Percentiles rank a stretch among this genome's conserved stretches.
These are phyloP conservation scores for Cryptococcus floricola DNA, from an alignment of 1,284 basidiomycete species.

Conservation along the genomic window DNA sequence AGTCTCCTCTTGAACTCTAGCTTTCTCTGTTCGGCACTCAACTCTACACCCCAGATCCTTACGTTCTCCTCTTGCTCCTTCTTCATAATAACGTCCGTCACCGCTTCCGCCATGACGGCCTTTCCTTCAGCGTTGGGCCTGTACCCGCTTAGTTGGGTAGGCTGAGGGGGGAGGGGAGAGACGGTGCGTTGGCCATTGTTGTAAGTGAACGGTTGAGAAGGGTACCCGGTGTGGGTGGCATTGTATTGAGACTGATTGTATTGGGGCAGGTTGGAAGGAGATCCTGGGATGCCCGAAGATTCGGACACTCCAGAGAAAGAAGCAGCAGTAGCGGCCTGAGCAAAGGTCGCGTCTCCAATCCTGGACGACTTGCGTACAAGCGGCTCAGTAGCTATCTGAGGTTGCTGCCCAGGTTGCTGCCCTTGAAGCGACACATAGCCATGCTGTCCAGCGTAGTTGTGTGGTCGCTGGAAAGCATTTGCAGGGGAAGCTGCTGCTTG, in stretches of 20 bases:
- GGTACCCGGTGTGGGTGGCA: neutral
- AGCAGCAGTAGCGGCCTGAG: conserved; percentile 8
- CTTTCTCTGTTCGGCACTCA: conserved; percentile 13
- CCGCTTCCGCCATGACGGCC: conserved; percentile 7
- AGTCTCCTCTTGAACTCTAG: conserved; percentile 13
- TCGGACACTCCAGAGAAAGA: neutral
- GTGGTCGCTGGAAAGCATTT: neutral
- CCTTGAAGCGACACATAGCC: neutral
- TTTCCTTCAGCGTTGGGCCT: conserved; percentile 1
- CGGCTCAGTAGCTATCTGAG: neutral
- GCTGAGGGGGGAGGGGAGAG: neutral
- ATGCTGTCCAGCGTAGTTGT: neutral
- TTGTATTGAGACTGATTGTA: neutral
- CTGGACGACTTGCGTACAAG: neutral
- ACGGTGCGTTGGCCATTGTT: neutral
- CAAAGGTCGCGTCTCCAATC: conserved; percentile 22
- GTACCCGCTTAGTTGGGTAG: neutral
- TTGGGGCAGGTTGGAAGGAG: neutral
- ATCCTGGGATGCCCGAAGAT: neutral
- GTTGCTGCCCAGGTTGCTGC: conserved; percentile 3
- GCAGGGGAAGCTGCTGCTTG: neutral
- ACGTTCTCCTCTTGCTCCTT: conserved; percentile 7
- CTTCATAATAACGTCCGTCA: conserved; percentile 5
- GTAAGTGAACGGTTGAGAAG: neutral
- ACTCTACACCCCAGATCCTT: conserved; percentile 3